Conservation (phyloP, 192 early-diverging fungal genomes). For the Geranomyces variabilis region DNA sequence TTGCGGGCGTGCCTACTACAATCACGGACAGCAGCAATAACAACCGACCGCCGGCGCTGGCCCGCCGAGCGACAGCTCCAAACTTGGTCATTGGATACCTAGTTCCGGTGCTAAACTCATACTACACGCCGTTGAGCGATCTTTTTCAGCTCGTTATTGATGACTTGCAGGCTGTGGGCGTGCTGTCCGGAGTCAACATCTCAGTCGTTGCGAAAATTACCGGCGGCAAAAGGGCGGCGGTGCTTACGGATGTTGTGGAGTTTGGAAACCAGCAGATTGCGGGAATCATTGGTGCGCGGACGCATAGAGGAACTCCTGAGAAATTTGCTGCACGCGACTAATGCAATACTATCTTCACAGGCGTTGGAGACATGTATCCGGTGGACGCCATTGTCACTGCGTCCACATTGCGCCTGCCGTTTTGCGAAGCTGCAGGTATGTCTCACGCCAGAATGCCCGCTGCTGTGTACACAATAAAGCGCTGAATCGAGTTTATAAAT, state of each 20-base stretch:
- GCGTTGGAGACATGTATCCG: neutral
- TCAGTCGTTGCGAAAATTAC: neutral
- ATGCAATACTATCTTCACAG: too few species aligned
- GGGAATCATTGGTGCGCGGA: neutral
- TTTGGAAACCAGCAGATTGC: neutral
- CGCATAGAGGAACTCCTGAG: too few species aligned
- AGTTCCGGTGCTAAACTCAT: neutral
- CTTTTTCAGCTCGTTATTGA: constrained; percentile 20
- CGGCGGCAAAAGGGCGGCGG: neutral
- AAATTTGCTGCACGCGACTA: too few species aligned
- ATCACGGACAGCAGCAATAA: too few species aligned
- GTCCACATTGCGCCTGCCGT: neutral
- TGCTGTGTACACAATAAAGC: neutral
- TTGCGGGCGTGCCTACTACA: too few species aligned
- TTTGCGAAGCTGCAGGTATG: constrained; percentile 2
- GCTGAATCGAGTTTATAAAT: too few species aligned
- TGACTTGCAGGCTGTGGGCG: constrained; percentile 19
- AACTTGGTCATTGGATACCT: constrained; percentile 7
- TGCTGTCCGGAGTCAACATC: constrained; percentile 13
- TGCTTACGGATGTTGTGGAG: neutral
- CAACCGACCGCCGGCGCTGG: too few species aligned
- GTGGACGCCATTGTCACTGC: neutral
- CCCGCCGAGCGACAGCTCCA: too few species aligned
- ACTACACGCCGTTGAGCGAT: constrained; percentile 8
- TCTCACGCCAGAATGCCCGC: too few species aligned